Conservation (phyloP, 2,329 filamentous ascomycete genomes). For the Fusarium sp. region DNA sequence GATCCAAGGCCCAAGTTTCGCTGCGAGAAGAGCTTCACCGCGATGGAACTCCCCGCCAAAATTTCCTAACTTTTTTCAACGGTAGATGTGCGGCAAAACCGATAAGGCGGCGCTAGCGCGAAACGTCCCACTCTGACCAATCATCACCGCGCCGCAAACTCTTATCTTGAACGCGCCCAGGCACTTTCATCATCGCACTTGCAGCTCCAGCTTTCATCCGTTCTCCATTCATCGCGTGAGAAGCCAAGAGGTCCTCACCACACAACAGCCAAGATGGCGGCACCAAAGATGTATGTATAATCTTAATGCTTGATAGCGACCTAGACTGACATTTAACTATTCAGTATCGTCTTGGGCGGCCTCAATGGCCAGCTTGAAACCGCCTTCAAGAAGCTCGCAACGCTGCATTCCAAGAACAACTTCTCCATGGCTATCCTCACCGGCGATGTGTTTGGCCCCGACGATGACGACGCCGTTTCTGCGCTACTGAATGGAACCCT, state of each 20-base stretch:
- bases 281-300: slow-evolving; percentile 60
- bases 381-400: slow-evolving; percentile 83
- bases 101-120: slow-evolving; percentile 49
- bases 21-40: slow-evolving; percentile 39
- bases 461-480: slow-evolving; percentile 69
- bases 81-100: slow-evolving; percentile 50
- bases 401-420: slow-evolving; percentile 86
- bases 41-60: slow-evolving; percentile 46
- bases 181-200: slow-evolving; percentile 38
- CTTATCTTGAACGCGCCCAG: slow-evolving; percentile 46
- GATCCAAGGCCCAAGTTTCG: slow-evolving; percentile 35
- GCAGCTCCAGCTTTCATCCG: slow-evolving; percentile 23
- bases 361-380: slow-evolving; percentile 82
- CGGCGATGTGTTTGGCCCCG: slow-evolving; percentile 82
- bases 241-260: slow-evolving; percentile 5
- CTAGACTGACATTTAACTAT: slow-evolving; percentile 21
- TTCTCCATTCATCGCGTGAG: slow-evolving; percentile 11
- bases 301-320: neutral
- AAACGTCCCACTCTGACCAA: slow-evolving; percentile 45
- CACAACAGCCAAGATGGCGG: slow-evolving; percentile 54
- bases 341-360: slow-evolving; percentile 83
- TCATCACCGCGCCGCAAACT: slow-evolving; percentile 49
- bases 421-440: slow-evolving; percentile 88
- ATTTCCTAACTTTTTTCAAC: slow-evolving; percentile 50
- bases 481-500: slow-evolving; percentile 80